A percentile compares a stretch with the other conserved stretches of the same genome.
Conservation (phyloP, 2,329 filamentous ascomycete genomes). For the Nigrograna mackinnonii region DNA sequence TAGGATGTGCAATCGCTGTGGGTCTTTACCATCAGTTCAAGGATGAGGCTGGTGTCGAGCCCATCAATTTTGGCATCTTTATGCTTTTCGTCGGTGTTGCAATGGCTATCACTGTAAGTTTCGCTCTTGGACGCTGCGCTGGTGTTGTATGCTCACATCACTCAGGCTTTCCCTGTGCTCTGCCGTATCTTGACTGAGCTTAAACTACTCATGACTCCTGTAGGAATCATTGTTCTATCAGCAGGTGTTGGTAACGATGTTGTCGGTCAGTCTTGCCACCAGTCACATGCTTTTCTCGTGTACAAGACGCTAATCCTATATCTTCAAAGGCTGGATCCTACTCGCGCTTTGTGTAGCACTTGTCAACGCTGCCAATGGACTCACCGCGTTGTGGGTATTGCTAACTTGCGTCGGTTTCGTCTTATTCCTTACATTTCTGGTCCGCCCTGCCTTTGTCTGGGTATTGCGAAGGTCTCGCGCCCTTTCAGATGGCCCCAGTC, state of each 20-base stretch:
- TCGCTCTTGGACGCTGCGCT: neutral
- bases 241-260: constrained; percentile 94
- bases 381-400: constrained; percentile 82
- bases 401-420: constrained; percentile 73
- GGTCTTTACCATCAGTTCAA: constrained; percentile 76
- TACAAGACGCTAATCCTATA: constrained; percentile 7
- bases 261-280: constrained; percentile 47
- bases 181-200: constrained; percentile 90
- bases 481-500: constrained; percentile 82
- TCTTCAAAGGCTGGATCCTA: constrained; percentile 74
- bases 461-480: constrained; percentile 72
- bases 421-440: constrained; percentile 70
- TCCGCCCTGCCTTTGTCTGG: constrained; percentile 75
- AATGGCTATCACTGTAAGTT: constrained; percentile 77
- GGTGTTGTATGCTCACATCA: constrained; percentile 9
- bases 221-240: constrained; percentile 83
- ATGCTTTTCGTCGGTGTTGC: constrained; percentile 86
- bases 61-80: constrained; percentile 62
- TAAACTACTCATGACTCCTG: constrained; percentile 77
- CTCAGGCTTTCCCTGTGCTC: constrained; percentile 75
- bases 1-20: constrained; percentile 77
- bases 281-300: constrained; percentile 1
- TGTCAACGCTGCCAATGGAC: constrained; percentile 79
- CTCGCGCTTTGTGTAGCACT: constrained; percentile 90
- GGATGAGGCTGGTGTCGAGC: constrained; percentile 54